Evolutionary conservation across 306 rosid species (phyloP).

Genomic region (Luffa aegyptiaca): DNA sequence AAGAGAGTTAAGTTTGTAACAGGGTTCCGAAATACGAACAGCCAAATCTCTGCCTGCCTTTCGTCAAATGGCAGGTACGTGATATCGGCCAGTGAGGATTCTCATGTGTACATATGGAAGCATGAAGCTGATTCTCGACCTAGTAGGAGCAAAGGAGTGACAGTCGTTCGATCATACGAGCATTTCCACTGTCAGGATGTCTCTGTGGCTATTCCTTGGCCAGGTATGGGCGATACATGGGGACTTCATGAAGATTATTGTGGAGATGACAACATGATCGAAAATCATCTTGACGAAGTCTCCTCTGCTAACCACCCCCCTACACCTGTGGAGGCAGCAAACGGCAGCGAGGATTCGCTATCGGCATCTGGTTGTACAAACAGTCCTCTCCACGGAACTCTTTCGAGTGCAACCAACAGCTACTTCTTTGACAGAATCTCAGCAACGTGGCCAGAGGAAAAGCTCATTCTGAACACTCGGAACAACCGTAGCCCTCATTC

Average conservation of each 20-base stretch:
- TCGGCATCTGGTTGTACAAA: conserved; percentile 44
- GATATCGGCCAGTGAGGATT: conserved; percentile 93
- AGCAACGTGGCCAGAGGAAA: conserved; percentile 96
- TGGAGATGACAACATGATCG: conserved; percentile 38
- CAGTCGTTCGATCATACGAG: conserved; percentile 59
- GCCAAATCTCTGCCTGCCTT: conserved; percentile 82
- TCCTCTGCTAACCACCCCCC: conserved; percentile 83
- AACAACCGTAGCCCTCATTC: conserved; percentile 68
- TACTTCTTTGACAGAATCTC: conserved; percentile 87
- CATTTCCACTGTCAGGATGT: conserved; percentile 93
- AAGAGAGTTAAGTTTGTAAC: conserved; percentile 20
- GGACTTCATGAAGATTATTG: conserved; percentile 34
- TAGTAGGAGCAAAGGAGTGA: conserved; percentile 64
- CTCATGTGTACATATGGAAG: conserved; percentile 89
- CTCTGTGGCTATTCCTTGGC: conserved; percentile 90
- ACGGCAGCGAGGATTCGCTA: conserved; percentile 35
- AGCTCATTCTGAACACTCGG: conserved; percentile 48
- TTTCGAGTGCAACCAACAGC: conserved; percentile 67
- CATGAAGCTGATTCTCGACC: conserved; percentile 90
- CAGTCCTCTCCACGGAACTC: conserved; percentile 73
- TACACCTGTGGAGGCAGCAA: conserved; percentile 73
- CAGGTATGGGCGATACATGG: conserved; percentile 69
- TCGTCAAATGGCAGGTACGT: conserved; percentile 70
- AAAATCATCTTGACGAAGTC: conserved; percentile 41
- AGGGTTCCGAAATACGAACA: conserved; percentile 83